Percentiles rank a stretch among this genome's conserved stretches.
phyloP scores from a whole-genome alignment of 2,329 filamentous ascomycete genomes.

The Claviceps sp. region DNA sequence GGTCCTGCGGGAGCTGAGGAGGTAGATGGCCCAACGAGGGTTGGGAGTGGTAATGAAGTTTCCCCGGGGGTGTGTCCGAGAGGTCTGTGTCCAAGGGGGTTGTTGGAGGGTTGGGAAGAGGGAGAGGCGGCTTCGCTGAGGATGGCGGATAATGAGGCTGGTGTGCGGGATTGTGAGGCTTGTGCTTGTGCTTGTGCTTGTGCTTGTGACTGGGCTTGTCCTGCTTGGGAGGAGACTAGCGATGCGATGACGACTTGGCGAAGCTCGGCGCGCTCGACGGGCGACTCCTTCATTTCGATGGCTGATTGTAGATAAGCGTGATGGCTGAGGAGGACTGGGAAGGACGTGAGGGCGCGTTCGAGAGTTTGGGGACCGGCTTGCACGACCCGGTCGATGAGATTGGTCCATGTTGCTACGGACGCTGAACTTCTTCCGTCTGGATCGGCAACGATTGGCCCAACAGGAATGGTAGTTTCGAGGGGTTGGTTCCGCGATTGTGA shows the following conservation, averaged over 20 bases:
- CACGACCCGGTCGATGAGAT: constrained; percentile 40
- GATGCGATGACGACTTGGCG: constrained; percentile 35
- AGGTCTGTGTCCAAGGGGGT: background rate
- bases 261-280: constrained; percentile 33
- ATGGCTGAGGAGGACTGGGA: constrained; percentile 35
- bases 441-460: background rate
- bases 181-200: constrained; percentile 2
- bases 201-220: constrained; percentile 15
- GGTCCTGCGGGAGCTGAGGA: no score
- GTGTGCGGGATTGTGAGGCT: constrained; percentile 12
- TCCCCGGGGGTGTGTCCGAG: background rate
- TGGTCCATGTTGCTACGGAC: constrained; percentile 25
- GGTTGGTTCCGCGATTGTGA: background rate
- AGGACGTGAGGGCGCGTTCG: constrained; percentile 29
- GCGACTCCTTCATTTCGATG: constrained; percentile 38
- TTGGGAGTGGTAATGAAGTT: background rate
- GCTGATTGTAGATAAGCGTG: constrained; percentile 34
- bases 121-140: background rate
- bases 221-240: constrained; percentile 30
- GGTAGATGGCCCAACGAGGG: background rate
- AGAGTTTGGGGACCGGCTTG: constrained; percentile 35
- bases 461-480: background rate
- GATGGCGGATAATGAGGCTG: background rate
- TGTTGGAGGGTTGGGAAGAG: background rate
- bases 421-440: constrained; percentile 1